Base-by-base conservation (phyloP, 352 stramenopile genomes). In the Vaucheria bursata region DNA sequence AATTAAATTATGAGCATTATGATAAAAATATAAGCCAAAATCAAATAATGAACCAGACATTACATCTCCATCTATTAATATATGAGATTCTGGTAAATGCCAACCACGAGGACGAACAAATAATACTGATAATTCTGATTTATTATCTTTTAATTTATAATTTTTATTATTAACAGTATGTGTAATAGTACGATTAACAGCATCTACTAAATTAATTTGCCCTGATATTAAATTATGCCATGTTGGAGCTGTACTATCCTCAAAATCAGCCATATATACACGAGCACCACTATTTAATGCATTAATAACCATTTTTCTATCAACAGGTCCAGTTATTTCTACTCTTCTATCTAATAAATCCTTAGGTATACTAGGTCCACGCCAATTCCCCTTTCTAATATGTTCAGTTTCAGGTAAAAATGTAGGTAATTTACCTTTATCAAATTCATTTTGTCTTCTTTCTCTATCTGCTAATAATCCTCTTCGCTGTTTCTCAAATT, bases 231-330 rank as follows among this genome's bases (percentile, higher is more conserved):
- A 86, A 79, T 97, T 97, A 33, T 86, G 90, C 92, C 92, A 98
- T n/a, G 93, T 97, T 35, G 93, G 93, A 67, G 90, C 89, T 1
- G 90, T 95, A 71, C 90, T 96, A 86, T 93, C 89, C 86, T 97
- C 93, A 85, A 97, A 97, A 84, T 97, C 93, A 33, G 93, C 93
- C 93, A 97, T 97, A 88, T 97, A 97, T 37, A 72, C 79, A 45
- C 77, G 92, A 65, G 92, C 90, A 73, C 93, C 93, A 78, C 88
- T 94, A 86, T 97, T 97, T 73, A 97, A 87, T 6, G 91, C 93
- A 85, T 97, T 97, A 79, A 97, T 97, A 40, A 97, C 91, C 93
- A 98, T 98, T 88, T 98, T 97, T 37, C 93, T 90, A 87, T 96
- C 91, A 33, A 96, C 90, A 0, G 92, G 92, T 66, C 93, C 93